Evolutionary conservation across 495 filamentous ascomycete genomes (phyloP).

Genomic region (Clavariopsis aquatica): DNA sequence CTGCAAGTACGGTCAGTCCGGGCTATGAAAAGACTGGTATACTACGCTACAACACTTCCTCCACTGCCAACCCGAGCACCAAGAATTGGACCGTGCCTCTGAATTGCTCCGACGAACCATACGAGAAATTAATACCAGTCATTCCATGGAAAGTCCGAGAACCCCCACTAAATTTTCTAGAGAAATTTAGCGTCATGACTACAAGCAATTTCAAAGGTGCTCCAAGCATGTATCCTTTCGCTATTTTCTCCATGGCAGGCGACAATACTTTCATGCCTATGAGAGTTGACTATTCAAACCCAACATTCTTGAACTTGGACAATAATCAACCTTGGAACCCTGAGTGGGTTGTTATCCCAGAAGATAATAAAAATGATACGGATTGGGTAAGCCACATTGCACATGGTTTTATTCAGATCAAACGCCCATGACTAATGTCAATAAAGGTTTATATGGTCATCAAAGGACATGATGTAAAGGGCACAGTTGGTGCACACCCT

Average conservation of each 20-base stretch:
- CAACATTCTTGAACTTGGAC: constrained; percentile 10
- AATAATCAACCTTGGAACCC: constrained; percentile 4
- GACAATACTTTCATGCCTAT: constrained; percentile 1
- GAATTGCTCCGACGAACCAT: constrained; percentile 16
- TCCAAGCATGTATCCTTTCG: constrained; percentile 4
- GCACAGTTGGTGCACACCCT: constrained; percentile 20
- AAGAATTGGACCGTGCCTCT: constrained; percentile 21
- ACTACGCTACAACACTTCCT: constrained; percentile 1
- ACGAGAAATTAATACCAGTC: constrained; percentile 12
- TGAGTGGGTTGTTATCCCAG: constrained; percentile 7
- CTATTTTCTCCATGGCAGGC: constrained; percentile 11
- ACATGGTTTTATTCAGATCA: neutral
- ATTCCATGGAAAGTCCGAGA: neutral
- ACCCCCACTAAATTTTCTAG: no score
- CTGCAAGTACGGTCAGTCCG: neutral
- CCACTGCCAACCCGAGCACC: neutral
- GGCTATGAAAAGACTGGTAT: constrained; percentile 18
- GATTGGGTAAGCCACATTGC: constrained; percentile 1
- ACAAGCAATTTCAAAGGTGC: neutral
- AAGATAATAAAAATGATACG: neutral
- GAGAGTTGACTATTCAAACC: constrained; percentile 11
- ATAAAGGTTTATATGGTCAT: constrained; percentile 14
- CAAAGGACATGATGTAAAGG: constrained; percentile 7
- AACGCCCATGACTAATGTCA: neutral
- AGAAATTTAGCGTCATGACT: constrained; percentile 1